phyloP scores from a whole-genome alignment of 2,329 filamentous ascomycete genomes.

The Alternaria panax region DNA sequence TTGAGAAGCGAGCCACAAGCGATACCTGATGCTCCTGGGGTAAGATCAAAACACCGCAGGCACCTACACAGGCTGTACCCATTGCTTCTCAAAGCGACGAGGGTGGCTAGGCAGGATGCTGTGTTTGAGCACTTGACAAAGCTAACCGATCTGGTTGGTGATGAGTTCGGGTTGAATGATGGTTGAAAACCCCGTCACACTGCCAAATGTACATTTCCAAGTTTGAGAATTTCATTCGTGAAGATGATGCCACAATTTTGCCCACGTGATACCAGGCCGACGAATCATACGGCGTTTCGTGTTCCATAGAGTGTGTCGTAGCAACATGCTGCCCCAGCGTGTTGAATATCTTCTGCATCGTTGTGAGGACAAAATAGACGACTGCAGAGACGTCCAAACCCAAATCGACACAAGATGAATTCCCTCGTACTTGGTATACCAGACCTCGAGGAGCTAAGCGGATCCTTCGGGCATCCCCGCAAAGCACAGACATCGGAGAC shows the following conservation, averaged over 20 bases:
- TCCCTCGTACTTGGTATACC: not conserved
- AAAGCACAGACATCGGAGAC: constrained; percentile 8
- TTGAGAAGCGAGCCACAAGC: constrained; percentile 74
- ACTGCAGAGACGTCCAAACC: not conserved
- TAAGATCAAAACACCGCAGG: constrained; percentile 59
- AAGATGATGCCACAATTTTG: not conserved
- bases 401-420: not conserved
- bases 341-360: not conserved
- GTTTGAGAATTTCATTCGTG: not conserved
- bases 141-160: constrained; percentile 53
- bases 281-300: not conserved
- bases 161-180: constrained; percentile 45
- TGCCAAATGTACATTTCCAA: not conserved
- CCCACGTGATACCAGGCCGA: not conserved
- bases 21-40: constrained; percentile 61
- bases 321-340: not conserved
- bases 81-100: constrained; percentile 70
- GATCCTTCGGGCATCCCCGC: constrained; percentile 13
- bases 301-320: not conserved
- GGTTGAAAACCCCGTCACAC: constrained; percentile 12
- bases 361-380: not conserved
- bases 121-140: constrained; percentile 57
- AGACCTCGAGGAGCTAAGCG: not conserved
- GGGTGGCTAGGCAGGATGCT: constrained; percentile 68
- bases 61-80: constrained; percentile 85